Base-by-base conservation (phyloP, 2,329 filamentous ascomycete genomes). In the Pyrenophora graminea region DNA sequence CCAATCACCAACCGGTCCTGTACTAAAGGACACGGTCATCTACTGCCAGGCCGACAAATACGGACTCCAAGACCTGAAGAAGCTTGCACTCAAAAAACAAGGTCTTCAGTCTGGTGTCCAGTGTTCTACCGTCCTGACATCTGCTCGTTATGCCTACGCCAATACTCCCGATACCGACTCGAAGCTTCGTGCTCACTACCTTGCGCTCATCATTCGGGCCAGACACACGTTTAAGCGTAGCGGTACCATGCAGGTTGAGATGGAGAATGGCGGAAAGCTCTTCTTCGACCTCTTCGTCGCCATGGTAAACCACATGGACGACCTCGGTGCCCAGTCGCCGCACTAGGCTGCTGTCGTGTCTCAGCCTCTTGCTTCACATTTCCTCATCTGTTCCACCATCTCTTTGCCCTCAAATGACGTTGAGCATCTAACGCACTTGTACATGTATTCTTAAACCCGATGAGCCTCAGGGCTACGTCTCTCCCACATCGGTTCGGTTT, bases 271-370 rank as follows among this genome's bases (percentile, higher is more conserved):
- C 23, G 90, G 90, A 46, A 89, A 89, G 67, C 80, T 96, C 52
- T 96, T 96, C 78, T 97, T 96, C 70, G 92, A 96, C 70, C 80
- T 96, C 38, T 97, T 96, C 71, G 92, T 96, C 43, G 91, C 92
- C 15, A 85, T 96, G 76, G 91, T 89, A 76, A 96, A 96, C 71
- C 90, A 96, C 69, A 89, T 96, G 68, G 70, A 73, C 49, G 70
- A 73, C 45, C 45, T 73, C 37, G 56, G 67, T 18, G 46, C 48
- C 30, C 68, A 70, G 62, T 51, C 15, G 15, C 15, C 15, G 15
- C 15, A 15, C 15, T 15, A 15, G 64, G 37, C 62, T 67, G 58
- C 66, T 58, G 51, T 71, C 70, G 59, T 51, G 25, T 39, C 25
- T 41, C 9, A 54, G 34, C 40, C 45, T 38, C 45, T 39, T 34